Conservation (phyloP, 306 rosid species). For the Quercus robur region DNA sequence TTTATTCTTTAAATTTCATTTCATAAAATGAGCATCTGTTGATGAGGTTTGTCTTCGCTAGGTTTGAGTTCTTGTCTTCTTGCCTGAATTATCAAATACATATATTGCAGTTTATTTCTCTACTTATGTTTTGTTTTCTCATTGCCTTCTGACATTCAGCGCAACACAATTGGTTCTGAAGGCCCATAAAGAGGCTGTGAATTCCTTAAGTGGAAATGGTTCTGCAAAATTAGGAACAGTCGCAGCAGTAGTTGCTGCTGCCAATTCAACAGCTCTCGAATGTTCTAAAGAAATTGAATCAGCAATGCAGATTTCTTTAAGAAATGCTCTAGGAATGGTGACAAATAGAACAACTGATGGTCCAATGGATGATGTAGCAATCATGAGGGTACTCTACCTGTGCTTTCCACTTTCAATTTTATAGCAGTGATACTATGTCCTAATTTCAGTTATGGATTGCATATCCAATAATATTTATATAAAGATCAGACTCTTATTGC, state of each 20-base stretch:
- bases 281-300: constrained; percentile 92
- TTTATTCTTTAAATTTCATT: neutral
- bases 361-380: constrained; percentile 91
- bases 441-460: neutral
- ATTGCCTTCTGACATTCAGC: constrained; percentile 33
- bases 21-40: neutral
- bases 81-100: neutral
- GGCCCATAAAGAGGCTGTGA: constrained; percentile 98
- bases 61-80: neutral
- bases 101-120: constrained; percentile 1
- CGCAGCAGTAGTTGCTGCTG: constrained; percentile 97
- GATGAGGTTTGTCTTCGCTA: neutral
- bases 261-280: constrained; percentile 88
- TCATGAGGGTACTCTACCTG: constrained; percentile 73
- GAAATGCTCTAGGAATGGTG: constrained; percentile 88
- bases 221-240: constrained; percentile 92
- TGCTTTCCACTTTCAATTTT: constrained; percentile 10
- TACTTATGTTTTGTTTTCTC: constrained; percentile 14
- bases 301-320: constrained; percentile 95
- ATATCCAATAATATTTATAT: neutral
- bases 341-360: constrained; percentile 66
- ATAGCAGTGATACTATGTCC: neutral
- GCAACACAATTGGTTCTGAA: constrained; percentile 95
- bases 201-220: constrained; percentile 91
- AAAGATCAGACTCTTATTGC: neutral